Conservation (phyloP, 495 filamentous ascomycete genomes). For the Lichenothelia convexa region DNA sequence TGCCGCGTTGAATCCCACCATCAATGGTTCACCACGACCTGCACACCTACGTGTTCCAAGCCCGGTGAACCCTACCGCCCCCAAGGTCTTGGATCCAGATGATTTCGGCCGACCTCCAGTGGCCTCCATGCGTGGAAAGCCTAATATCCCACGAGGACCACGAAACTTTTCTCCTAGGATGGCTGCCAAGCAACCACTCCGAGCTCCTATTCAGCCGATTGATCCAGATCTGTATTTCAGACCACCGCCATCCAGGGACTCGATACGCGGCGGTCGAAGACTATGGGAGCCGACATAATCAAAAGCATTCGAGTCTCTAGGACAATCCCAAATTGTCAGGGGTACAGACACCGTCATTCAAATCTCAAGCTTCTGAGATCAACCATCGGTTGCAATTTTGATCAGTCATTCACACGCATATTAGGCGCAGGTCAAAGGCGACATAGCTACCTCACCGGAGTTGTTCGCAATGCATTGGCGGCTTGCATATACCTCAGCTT, state of each 20-base stretch:
- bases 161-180: slow-evolving; percentile 5
- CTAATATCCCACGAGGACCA: slow-evolving; percentile 6
- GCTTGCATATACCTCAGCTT: too few relatives aligned
- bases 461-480: too few relatives aligned
- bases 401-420: too few relatives aligned
- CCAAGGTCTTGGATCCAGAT: slow-evolving; percentile 20
- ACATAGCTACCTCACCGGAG: too few relatives aligned
- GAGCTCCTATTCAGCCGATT: slow-evolving; percentile 26
- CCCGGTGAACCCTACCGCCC: background rate
- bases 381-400: too few relatives aligned
- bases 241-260: slow-evolving; percentile 2
- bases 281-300: background rate
- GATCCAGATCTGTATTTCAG: slow-evolving; percentile 38
- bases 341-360: too few relatives aligned
- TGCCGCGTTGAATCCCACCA: background rate
- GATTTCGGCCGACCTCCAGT: slow-evolving; percentile 15
- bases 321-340: too few relatives aligned
- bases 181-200: slow-evolving; percentile 9
- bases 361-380: too few relatives aligned
- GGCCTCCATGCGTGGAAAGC: slow-evolving; percentile 6
- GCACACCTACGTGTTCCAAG: background rate
- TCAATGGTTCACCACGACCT: background rate
- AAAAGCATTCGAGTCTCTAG: too few relatives aligned
- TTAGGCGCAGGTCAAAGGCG: too few relatives aligned
- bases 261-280: background rate